These are phyloP conservation scores for Fusarium caatingaense DNA, from an alignment of 2,329 filamentous ascomycete genomes.

Conservation along the genomic window DNA sequence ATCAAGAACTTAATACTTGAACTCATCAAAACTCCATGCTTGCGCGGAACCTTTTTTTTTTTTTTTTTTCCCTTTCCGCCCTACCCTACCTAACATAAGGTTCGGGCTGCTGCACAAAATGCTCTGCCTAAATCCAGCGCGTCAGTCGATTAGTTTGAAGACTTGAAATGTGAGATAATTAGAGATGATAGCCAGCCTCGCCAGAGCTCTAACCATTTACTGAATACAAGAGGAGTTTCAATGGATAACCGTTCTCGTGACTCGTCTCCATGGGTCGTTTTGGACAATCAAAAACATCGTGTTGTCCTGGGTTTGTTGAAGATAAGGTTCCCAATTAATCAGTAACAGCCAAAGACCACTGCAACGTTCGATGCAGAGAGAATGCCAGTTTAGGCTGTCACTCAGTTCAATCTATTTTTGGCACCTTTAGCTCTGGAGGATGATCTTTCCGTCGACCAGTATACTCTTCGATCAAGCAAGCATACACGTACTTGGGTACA, in stretches of 20 bases:
- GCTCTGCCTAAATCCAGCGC: rapidly evolving
- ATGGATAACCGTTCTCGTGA: neutral
- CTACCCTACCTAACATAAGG: neutral
- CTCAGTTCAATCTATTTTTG: rapidly evolving
- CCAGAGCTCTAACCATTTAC: neutral
- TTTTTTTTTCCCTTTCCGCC: no score
- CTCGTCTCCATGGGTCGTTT: neutral
- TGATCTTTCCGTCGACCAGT: neutral
- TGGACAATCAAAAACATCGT: neutral
- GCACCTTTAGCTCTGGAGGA: neutral
- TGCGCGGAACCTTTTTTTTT: neutral
- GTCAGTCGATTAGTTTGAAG: rapidly evolving
- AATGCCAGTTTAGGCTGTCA: neutral
- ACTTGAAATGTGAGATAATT: neutral
- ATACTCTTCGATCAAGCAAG: neutral
- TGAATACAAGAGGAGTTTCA: neutral
- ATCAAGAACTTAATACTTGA: rapidly evolving
- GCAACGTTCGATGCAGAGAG: rapidly evolving
- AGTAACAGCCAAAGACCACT: neutral
- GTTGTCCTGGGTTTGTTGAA: neutral
- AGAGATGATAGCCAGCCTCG: neutral
- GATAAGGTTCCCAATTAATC: neutral
- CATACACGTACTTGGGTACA: neutral
- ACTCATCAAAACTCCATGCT: neutral
- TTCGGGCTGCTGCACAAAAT: neutral